Evolutionary conservation across 2,329 filamentous ascomycete species (phyloP).

Genomic region (Colletotrichum caudatum): DNA sequence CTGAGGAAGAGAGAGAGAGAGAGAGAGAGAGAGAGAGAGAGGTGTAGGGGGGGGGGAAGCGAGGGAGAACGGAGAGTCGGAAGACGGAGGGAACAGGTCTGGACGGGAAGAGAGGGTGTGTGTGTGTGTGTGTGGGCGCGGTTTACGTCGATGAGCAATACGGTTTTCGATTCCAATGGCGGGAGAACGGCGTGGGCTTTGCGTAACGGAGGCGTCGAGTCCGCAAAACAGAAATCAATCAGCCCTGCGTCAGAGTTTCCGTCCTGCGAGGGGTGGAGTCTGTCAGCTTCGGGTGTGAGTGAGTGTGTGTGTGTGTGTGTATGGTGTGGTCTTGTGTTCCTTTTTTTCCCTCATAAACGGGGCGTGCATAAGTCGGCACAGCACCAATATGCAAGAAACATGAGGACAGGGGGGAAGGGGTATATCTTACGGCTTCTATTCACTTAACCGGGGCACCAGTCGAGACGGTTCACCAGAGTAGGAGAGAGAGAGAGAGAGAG

Average conservation of each 20-base stretch:
- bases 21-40: not conserved
- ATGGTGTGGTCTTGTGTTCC: no score
- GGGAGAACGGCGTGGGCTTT: slow-evolving; percentile 3
- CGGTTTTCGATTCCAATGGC: not conserved
- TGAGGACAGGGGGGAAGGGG: not conserved
- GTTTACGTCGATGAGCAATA: not conserved
- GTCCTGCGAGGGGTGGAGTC: not conserved
- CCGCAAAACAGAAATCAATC: slow-evolving; percentile 11
- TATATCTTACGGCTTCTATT: slow-evolving; percentile 1
- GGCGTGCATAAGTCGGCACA: not conserved
- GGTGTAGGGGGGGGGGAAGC: not conserved
- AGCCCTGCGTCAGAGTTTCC: slow-evolving; percentile 14
- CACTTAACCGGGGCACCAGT: slow-evolving; percentile 27
- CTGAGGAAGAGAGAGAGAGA: not conserved
- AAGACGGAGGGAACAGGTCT: not conserved
- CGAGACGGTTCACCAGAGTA: not conserved
- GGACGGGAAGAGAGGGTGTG: slow-evolving; percentile 10
- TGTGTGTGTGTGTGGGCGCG: no score
- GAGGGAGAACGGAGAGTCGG: not conserved
- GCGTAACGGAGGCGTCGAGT: slow-evolving; percentile 3
- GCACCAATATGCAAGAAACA: slow-evolving; percentile 11
- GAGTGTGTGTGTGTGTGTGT: no score
- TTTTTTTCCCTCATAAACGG: not conserved
- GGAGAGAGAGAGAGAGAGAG: not conserved
- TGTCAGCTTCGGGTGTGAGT: not conserved